These are phyloP conservation scores for Saccharomyces hybrid DNA, from an alignment of 1,139 yeast species.

Conservation along the genomic window DNA sequence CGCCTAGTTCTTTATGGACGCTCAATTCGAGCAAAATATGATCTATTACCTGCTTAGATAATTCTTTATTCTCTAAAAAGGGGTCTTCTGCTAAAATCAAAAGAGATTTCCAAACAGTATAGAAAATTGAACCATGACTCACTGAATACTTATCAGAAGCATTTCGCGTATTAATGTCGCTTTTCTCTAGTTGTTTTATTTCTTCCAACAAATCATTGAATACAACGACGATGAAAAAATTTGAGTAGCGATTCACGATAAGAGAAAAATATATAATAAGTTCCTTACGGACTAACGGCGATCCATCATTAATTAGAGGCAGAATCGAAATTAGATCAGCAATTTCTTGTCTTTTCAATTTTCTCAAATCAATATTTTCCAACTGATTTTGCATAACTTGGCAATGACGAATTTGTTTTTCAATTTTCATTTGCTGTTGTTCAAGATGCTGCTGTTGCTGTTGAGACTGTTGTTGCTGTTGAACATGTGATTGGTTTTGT, in stretches of 20 bases:
- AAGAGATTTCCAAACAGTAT: constrained; percentile 81
- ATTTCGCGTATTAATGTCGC: constrained; percentile 32
- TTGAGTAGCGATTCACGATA: constrained; percentile 60
- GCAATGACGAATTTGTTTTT: constrained; percentile 28
- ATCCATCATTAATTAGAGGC: constrained; percentile 67
- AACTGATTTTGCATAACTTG: constrained; percentile 25
- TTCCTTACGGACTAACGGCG: constrained; percentile 82
- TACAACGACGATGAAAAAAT: constrained; percentile 79
- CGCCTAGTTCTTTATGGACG: constrained; percentile 58
- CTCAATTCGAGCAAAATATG: constrained; percentile 58
- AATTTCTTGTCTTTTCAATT: constrained; percentile 38
- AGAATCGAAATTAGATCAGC: constrained; percentile 40
- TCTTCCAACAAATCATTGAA: constrained; percentile 82
- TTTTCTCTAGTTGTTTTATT: constrained; percentile 56
- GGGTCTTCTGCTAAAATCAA: constrained; percentile 84
- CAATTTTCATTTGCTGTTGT: constrained; percentile 29
- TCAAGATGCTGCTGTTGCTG: constrained; percentile 17
- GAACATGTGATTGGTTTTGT: constrained; percentile 21
- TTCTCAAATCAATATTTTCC: constrained; percentile 29
- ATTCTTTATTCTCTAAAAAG: constrained; percentile 66
- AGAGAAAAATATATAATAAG: constrained; percentile 69
- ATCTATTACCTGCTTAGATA: constrained; percentile 72
- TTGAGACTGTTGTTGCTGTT: constrained; percentile 17
- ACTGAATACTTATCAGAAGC: constrained; percentile 36
- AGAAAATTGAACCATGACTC: constrained; percentile 72